phyloP scores from a whole-genome alignment of 2,329 filamentous ascomycete genomes.

The Onygenales sp. region DNA sequence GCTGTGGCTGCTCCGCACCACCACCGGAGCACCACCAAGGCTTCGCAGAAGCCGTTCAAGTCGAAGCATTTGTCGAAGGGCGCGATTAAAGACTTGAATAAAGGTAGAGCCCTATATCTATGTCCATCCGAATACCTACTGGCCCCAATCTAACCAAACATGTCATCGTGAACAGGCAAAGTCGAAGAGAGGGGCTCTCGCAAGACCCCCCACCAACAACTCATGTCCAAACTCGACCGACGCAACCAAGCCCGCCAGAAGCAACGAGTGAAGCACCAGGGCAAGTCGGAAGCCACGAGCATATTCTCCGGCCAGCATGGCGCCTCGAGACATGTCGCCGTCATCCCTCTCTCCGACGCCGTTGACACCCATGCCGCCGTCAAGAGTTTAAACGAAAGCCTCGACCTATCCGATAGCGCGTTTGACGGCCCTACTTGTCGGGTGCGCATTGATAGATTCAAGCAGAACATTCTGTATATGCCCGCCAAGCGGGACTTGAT shows the following conservation, averaged over 20 bases:
- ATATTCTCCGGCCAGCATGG: slow-evolving; percentile 82
- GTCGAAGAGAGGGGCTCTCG: slow-evolving; percentile 66
- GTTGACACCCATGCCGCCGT: slow-evolving; percentile 60
- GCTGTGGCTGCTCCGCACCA: slow-evolving; percentile 57
- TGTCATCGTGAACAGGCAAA: slow-evolving; percentile 52
- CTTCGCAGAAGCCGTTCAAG: slow-evolving; percentile 83
- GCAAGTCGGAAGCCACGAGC: slow-evolving; percentile 67
- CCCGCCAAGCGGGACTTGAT: slow-evolving; percentile 64
- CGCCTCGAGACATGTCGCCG: slow-evolving; percentile 76
- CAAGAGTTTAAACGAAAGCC: slow-evolving; percentile 60
- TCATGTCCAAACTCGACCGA: slow-evolving; percentile 95
- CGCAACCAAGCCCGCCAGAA: slow-evolving; percentile 91
- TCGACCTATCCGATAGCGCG: slow-evolving; percentile 65
- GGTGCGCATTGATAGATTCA: slow-evolving; percentile 78
- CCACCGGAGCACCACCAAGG: slow-evolving; percentile 87
- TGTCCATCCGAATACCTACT: not conserved
- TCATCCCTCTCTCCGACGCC: slow-evolving; percentile 73
- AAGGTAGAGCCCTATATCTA: slow-evolving; percentile 48
- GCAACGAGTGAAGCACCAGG: slow-evolving; percentile 71
- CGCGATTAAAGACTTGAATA: slow-evolving; percentile 70
- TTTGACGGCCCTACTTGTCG: slow-evolving; percentile 49
- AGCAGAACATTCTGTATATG: slow-evolving; percentile 85
- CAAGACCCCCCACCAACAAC: slow-evolving; percentile 87
- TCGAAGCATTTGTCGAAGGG: slow-evolving; percentile 83
- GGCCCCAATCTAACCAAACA: slow-evolving; percentile 4